Evolutionary conservation across 345 rosid species (phyloP).

Genomic region (Rhodomyrtus tomentosa): DNA sequence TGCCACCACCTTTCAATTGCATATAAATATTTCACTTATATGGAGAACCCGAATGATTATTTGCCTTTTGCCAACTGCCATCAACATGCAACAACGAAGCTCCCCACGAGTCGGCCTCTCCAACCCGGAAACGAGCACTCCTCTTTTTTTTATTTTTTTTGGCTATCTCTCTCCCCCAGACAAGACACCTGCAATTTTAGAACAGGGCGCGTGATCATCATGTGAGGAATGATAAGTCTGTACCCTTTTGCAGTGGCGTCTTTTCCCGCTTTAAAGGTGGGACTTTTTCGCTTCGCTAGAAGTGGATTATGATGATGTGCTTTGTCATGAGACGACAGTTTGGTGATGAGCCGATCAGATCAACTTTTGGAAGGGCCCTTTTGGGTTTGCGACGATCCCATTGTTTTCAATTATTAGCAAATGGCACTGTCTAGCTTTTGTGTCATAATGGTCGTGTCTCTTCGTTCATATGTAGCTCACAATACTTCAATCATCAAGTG

Average conservation of each 20-base stretch:
- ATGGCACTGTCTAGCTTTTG: neutral
- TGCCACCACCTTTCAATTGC: neutral
- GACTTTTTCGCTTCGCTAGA: rapidly evolving
- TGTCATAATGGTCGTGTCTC: neutral
- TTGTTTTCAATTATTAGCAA: neutral
- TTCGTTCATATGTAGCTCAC: neutral
- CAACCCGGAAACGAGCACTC: neutral
- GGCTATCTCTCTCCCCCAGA: neutral
- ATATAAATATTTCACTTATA: no score
- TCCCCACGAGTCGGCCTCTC: neutral
- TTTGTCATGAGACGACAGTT: neutral
- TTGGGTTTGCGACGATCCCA: neutral
- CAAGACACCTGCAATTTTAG: neutral
- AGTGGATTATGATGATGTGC: neutral
- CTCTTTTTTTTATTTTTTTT: no score
- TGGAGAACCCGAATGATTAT: neutral
- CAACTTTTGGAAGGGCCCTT: neutral
- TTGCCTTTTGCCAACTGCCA: neutral
- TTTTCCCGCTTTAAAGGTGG: neutral
- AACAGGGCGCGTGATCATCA: neutral
- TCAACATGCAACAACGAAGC: neutral
- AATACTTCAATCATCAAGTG: neutral
- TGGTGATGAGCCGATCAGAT: neutral
- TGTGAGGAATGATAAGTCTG: neutral
- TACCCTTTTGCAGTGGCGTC: neutral